phyloP scores from a whole-genome alignment of 257 asterid species.

The Echites panduratus region DNA sequence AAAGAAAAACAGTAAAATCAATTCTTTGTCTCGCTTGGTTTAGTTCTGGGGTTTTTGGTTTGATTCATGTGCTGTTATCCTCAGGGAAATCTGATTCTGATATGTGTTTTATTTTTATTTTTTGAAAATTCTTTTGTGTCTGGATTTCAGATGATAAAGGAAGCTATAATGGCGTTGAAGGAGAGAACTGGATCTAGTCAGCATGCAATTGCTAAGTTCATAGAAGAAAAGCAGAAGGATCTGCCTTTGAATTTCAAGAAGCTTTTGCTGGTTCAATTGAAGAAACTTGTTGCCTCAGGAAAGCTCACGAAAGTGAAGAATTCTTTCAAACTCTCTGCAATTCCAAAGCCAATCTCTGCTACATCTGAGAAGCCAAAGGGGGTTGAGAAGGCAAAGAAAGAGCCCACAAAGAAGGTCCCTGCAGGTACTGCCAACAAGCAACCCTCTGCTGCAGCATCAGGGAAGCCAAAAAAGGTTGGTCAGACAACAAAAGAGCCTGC shows the following conservation, averaged over 20 bases:
- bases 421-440: background rate
- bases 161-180: constrained; percentile 69
- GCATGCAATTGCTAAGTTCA: constrained; percentile 63
- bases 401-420: background rate
- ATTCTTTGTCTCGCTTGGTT: too few relatives aligned
- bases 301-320: constrained; percentile 63
- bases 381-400: background rate
- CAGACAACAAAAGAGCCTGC: background rate
- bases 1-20: too few relatives aligned
- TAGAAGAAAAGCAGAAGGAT: constrained; percentile 64
- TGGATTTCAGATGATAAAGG: constrained; percentile 60
- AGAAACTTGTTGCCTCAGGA: constrained; percentile 51
- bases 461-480: background rate
- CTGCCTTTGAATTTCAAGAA: constrained; percentile 71
- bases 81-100: background rate
- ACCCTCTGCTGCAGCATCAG: background rate
- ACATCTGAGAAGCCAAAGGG: constrained; percentile 5
- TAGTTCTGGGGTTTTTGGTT: background rate
- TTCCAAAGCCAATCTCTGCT: background rate
- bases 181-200: constrained; percentile 84
- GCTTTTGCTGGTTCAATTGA: constrained; percentile 59
- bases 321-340: constrained; percentile 42
- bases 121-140: background rate
- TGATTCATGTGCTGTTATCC: background rate
- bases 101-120: background rate